Evolutionary conservation across 2,329 filamentous ascomycete genomes (phyloP), one percentile per base, ranked within the genome.

Genomic region (Phaeosphaeria sp.): DNA sequence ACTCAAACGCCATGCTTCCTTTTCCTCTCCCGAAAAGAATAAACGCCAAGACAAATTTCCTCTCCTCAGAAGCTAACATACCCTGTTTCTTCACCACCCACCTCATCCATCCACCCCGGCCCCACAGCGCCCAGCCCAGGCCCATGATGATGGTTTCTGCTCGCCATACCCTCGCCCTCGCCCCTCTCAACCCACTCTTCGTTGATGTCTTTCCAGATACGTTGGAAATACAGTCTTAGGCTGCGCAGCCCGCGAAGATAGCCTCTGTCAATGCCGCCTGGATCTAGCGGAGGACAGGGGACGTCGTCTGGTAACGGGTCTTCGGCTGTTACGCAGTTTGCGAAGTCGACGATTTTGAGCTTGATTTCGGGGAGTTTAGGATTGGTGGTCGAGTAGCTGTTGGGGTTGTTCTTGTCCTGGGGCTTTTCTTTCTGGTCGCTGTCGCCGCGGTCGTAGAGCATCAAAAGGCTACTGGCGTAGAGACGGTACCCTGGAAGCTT

Each of bases 301-400:
- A 82, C 79, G 58, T 87, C 82, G 11, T 88, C 78, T 1, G 84
- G 79, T 2, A 86, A 70, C 50, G 79, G 75, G 69, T 97, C 93
- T 64, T 95, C 90, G 3, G 92, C 91, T 1, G 93, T 98, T 36
- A 98, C 89, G 72, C 94, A 97, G 75, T 99, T 99, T 63, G 95
- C 95, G 80, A 99, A 99, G 77, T 99, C 95, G 56, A 97, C 94
- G 76, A 99, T 96, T 78, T 97, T 97, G 79, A 99, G 89, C 76
- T 97, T 91, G 72, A 96, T 93, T 47, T 84, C 82, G 5, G 79
- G 72, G 6, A 70, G 67, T 36, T 73, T 75, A 6, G 15, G 36
- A 39, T 13, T 13, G 7, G 30, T 15, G 30, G 30, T 13, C 13
- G 30, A 10, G 64, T 47, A 10, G 23, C 9, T 6, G 46, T 25